Conservation (phyloP, 1,284 basidiomycete species). For the Melampsora larici-populina region DNA sequence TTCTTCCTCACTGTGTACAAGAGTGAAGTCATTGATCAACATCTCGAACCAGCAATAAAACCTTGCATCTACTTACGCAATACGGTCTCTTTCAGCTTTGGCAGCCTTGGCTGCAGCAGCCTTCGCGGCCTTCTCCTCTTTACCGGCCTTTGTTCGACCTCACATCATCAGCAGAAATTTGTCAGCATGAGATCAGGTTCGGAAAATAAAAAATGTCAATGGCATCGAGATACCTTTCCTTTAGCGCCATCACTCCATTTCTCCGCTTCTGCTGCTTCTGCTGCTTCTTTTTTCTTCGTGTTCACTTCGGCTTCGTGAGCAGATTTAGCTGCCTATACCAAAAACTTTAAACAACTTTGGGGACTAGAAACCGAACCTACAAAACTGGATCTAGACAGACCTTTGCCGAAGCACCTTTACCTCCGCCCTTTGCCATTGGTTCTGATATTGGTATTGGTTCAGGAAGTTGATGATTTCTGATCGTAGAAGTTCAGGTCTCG, state of each 20-base stretch:
- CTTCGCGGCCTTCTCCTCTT: slow-evolving; percentile 41
- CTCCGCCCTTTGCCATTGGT: slow-evolving; percentile 32
- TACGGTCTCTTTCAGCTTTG: slow-evolving; percentile 27
- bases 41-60: neutral
- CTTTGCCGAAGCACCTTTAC: slow-evolving; percentile 41
- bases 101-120: slow-evolving; percentile 36
- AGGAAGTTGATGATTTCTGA: too few species aligned
- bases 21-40: neutral
- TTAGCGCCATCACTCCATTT: slow-evolving; percentile 43
- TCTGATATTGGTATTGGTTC: too few species aligned
- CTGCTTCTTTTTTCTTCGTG: neutral
- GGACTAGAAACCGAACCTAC: too few species aligned
- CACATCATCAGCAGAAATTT: neutral
- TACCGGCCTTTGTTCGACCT: slow-evolving; percentile 10
- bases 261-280: slow-evolving; percentile 28
- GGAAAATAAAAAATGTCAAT: too few species aligned
- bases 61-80: slow-evolving; percentile 28
- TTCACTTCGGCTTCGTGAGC: slow-evolving; percentile 42
- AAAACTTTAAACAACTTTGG: too few species aligned
- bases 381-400: slow-evolving; percentile 3
- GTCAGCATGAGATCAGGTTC: slow-evolving; percentile 13
- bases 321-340: slow-evolving; percentile 35
- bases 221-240: neutral
- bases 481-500: neutral
- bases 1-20: slow-evolving; percentile 37